A percentile compares a stretch with the other conserved stretches of the same genome.
These are phyloP conservation scores for Fusarium proliferatum DNA, from an alignment of 2,329 filamentous ascomycete genomes.

Conservation along the genomic window DNA sequence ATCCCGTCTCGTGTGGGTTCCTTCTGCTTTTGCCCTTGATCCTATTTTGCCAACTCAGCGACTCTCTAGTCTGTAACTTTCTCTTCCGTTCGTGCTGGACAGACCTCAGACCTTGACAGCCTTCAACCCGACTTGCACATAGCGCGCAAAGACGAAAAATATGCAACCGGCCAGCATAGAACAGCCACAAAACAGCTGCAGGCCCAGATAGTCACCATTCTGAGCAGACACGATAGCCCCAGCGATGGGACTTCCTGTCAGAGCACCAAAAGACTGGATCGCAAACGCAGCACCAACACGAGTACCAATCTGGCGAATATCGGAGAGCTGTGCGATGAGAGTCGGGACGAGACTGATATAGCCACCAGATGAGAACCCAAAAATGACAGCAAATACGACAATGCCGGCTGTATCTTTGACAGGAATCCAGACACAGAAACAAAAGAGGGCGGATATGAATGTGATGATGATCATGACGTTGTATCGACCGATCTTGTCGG, in stretches of 20 bases:
- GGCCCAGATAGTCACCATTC: constrained; percentile 64
- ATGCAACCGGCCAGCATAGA: constrained; percentile 51
- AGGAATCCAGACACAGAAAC: constrained; percentile 61
- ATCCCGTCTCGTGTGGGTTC: neutral
- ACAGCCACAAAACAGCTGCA: constrained; percentile 75
- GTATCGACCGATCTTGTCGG: constrained; percentile 58
- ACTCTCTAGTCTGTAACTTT: neutral
- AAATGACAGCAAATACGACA: constrained; percentile 73
- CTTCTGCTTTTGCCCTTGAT: neutral
- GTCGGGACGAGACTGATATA: constrained; percentile 73
- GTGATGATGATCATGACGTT: constrained; percentile 65
- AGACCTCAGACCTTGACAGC: constrained; percentile 47
- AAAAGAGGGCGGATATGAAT: constrained; percentile 58
- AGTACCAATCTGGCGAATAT: constrained; percentile 75
- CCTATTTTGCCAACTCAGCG: neutral
- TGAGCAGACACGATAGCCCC: constrained; percentile 67
- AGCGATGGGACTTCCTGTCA: constrained; percentile 75
- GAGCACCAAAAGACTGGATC: constrained; percentile 69
- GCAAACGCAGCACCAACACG: constrained; percentile 74
- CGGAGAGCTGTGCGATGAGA: constrained; percentile 76
- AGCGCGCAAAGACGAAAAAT: constrained; percentile 48
- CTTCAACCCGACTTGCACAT: constrained; percentile 51
- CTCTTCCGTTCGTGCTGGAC: neutral
- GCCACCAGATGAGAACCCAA: constrained; percentile 75
- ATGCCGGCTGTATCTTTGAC: constrained; percentile 65